Evolutionary conservation across 169 alveolate species (phyloP).

Genomic region (Eimeria praecox): DNA sequence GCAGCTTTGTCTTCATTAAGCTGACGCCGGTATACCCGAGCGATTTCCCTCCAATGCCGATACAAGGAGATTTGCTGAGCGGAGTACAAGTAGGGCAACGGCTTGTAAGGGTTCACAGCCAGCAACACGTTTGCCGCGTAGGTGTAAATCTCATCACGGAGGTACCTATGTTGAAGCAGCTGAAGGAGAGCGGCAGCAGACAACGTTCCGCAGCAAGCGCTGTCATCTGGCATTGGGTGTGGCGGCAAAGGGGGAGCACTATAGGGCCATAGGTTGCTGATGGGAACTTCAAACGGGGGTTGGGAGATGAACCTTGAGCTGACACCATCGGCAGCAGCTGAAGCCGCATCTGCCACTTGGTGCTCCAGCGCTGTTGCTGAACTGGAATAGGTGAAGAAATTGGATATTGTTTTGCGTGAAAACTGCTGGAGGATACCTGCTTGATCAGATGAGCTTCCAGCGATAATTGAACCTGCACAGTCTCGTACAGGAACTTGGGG

Average conservation of each 20-base stretch:
- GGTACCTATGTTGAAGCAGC: conserved; percentile 64
- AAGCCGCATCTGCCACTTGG: background rate
- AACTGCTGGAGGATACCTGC: too few species aligned
- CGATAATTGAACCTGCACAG: too few species aligned
- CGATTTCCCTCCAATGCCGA: conserved; percentile 46
- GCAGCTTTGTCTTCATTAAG: background rate
- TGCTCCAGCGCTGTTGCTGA: background rate
- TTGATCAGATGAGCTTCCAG: too few species aligned
- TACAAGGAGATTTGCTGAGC: conserved; percentile 59
- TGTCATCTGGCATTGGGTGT: conserved; percentile 59
- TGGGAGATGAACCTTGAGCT: background rate
- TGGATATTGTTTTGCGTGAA: too few species aligned
- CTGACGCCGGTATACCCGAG: conserved; percentile 16
- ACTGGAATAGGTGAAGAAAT: too few species aligned
- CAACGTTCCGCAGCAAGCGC: conserved; percentile 53
- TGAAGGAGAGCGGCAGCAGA: conserved; percentile 67
- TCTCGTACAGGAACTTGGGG: too few species aligned
- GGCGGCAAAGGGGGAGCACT: conserved; percentile 74
- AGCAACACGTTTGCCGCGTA: conserved; percentile 97
- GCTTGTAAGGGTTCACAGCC: conserved; percentile 97
- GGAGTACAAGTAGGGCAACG: conserved; percentile 79
- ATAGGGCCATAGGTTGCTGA: conserved; percentile 62
- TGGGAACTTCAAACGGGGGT: conserved; percentile 44
- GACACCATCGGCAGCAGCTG: conserved; percentile 1
- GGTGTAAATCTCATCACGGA: conserved; percentile 92